Conservation (phyloP, 1,139 yeast genomes). For the Suhomyces ambrosiae region DNA sequence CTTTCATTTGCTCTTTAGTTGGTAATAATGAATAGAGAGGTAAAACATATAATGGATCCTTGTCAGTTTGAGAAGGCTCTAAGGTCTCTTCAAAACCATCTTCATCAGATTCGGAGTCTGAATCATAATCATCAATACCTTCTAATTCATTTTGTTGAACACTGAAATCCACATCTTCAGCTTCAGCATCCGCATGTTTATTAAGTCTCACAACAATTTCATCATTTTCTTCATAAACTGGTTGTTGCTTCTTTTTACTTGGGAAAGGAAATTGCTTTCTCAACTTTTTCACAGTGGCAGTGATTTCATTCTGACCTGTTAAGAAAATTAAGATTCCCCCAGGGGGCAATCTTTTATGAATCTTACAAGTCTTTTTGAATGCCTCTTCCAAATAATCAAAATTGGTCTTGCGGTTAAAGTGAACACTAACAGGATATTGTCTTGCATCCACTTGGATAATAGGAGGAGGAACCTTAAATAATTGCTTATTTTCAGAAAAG, state of each 20-base stretch:
- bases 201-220: constrained; percentile 53
- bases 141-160: constrained; percentile 44
- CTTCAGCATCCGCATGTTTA: constrained; percentile 73
- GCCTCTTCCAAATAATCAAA: constrained; percentile 86
- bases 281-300: constrained; percentile 68
- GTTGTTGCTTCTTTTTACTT: constrained; percentile 21
- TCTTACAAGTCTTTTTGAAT: constrained; percentile 79
- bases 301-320: constrained; percentile 94
- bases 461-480: constrained; percentile 85
- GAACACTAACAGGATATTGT: constrained; percentile 91
- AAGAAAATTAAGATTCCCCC: constrained; percentile 92
- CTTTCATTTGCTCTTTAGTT: constrained; percentile 91
- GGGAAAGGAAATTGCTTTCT: constrained; percentile 69
- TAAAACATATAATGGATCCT: constrained; percentile 84
- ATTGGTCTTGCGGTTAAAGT: constrained; percentile 80
- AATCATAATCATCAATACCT: constrained; percentile 34
- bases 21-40: constrained; percentile 93
- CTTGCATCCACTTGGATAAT: constrained; percentile 89
- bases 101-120: constrained; percentile 48
- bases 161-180: constrained; percentile 86
- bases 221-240: constrained; percentile 22
- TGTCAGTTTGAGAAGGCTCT: constrained; percentile 73
- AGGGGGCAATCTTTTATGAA: constrained; percentile 83
- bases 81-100: constrained; percentile 89
- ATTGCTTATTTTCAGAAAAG: constrained; percentile 74